Evolutionary conservation across 768 basidiomycete species (phyloP), one percentile per base, ranked within the genome.

Genomic region (Leccinellum luteum): DNA sequence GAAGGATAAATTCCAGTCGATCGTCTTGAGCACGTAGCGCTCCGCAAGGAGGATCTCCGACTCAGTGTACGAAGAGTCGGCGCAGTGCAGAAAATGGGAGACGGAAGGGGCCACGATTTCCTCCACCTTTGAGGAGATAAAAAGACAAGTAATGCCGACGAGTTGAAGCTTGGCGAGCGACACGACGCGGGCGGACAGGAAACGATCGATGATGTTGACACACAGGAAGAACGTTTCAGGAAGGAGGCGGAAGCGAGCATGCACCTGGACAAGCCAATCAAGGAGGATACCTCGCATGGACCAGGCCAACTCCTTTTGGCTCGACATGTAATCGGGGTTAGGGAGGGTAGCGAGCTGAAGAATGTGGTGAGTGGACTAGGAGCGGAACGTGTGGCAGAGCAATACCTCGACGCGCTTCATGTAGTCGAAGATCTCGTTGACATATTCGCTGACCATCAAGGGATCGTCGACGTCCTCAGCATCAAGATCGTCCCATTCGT

Each of bases 361-460:
- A 27, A 30, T 12, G 8, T 8, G 6, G 28, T 48, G 31, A 32
- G 49, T 15, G 49, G 14, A 14, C 17, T 1, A 27, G 3, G 28
- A 31, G 30, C 35, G 31, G 10, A n/a, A 13, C 13, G 14, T 10
- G 17, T 35, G 23, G 27, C 21, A 41, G 50, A 30, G 13, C 35
- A 79, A 48, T 68, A 94, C 94, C 84, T 98, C 94, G 58, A 87
- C 78, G 59, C 83, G 75, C 69, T 87, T 90, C 76, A 98, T 81
- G 75, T 99, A 98, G 56, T 89, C 78, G 76, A 94, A 95, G 60
- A 98, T 94, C 57, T 98, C 97, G 25, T 79, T 79, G 51, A 97
- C 95, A 68, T 99, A 99, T 74, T 98, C 93, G 75, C 88, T 89
- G 62, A 97, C 95, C 95, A 98, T 98, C 59, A 92, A 79, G 14